phyloP scores from a whole-genome alignment of 805 yeast species.

The Zygosaccharomyces gambellarensis region DNA sequence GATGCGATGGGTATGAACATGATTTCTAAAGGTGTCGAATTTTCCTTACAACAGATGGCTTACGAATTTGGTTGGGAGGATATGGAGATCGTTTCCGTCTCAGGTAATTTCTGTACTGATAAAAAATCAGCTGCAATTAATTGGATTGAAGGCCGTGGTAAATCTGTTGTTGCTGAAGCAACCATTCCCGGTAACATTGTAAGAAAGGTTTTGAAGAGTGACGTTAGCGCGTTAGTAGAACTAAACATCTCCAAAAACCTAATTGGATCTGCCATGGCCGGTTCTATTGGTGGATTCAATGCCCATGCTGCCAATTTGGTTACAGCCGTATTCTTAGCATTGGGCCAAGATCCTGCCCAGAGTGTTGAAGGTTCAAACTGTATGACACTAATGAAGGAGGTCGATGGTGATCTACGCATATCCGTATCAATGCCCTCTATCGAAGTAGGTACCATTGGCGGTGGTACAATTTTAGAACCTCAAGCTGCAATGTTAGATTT shows the following conservation, averaged over 20 bases:
- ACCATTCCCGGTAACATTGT: slow-evolving; percentile 80
- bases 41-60: slow-evolving; percentile 75
- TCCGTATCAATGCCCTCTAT: slow-evolving; percentile 99
- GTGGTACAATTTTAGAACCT: slow-evolving; percentile 96
- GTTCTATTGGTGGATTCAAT: slow-evolving; percentile 94
- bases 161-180: slow-evolving; percentile 95
- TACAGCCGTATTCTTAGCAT: slow-evolving; percentile 89
- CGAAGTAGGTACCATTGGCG: slow-evolving; percentile 99
- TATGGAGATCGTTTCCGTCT: slow-evolving; percentile 86
- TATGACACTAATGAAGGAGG: slow-evolving; percentile 88
- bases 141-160: slow-evolving; percentile 99
- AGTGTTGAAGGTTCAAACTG: slow-evolving; percentile 97
- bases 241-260: slow-evolving; percentile 84
- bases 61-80: slow-evolving; percentile 89
- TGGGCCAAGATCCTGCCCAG: slow-evolving; percentile 99
- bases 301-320: slow-evolving; percentile 97
- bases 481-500: slow-evolving; percentile 95
- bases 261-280: slow-evolving; percentile 98
- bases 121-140: slow-evolving; percentile 97
- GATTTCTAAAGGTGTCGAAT: slow-evolving; percentile 98
- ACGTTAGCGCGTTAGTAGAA: slow-evolving; percentile 87
- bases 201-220: slow-evolving; percentile 77
- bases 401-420: slow-evolving; percentile 74
- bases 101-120: slow-evolving; percentile 97
- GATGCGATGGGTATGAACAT: slow-evolving; percentile 99